Percentiles rank a stretch among this genome's conserved stretches.
These are phyloP conservation scores for Flaveria bidentis DNA, from an alignment of 129 eudicot genomes.

Conservation along the genomic window DNA sequence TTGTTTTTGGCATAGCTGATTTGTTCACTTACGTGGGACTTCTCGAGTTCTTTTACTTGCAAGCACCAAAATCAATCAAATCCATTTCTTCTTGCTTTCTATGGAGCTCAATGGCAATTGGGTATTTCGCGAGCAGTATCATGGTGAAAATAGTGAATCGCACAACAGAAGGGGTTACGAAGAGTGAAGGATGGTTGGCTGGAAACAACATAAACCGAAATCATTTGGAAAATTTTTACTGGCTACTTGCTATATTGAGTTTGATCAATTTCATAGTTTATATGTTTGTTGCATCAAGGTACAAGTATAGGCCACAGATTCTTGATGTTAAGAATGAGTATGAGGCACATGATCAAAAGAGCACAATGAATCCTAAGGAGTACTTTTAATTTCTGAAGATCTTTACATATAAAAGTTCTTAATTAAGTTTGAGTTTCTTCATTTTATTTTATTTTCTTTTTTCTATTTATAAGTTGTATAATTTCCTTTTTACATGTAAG, in stretches of 20 bases:
- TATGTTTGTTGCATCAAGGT: slow-evolving; percentile 54
- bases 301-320: slow-evolving; percentile 50
- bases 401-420: background rate
- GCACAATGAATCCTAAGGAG: slow-evolving; percentile 1
- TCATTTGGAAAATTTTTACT: slow-evolving; percentile 58
- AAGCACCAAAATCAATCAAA: slow-evolving; percentile 54
- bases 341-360: slow-evolving; percentile 23
- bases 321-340: slow-evolving; percentile 19
- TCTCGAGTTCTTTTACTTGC: slow-evolving; percentile 64
- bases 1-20: slow-evolving; percentile 67
- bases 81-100: slow-evolving; percentile 64
- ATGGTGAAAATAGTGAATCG: slow-evolving; percentile 50
- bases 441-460: slow-evolving; percentile 10
- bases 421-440: slow-evolving; percentile 10
- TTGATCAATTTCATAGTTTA: slow-evolving; percentile 53
- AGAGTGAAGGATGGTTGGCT: slow-evolving; percentile 63
- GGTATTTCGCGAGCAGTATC: slow-evolving; percentile 57
- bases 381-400: slow-evolving; percentile 12
- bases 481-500: slow-evolving; percentile 10
- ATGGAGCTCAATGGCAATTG: slow-evolving; percentile 69
- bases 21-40: slow-evolving; percentile 66
- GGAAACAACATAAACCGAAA: slow-evolving; percentile 63
- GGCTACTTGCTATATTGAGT: slow-evolving; percentile 58
- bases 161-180: slow-evolving; percentile 43
- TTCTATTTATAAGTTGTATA: background rate